phyloP scores from a whole-genome alignment of 495 filamentous ascomycete species.

The Clohesyomyces aquaticus region DNA sequence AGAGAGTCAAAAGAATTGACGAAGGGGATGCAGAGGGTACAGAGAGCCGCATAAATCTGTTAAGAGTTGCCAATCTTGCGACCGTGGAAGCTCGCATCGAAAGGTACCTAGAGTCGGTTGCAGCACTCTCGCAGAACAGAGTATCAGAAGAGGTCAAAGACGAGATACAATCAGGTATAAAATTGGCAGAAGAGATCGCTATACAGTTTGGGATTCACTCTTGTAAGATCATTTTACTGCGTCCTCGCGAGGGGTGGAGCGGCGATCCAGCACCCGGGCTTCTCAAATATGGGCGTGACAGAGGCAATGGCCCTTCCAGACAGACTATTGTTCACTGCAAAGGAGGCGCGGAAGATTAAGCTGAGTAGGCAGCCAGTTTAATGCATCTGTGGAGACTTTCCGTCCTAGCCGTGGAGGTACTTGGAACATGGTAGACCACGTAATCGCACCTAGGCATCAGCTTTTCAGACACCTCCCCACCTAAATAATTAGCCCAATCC shows the following conservation, averaged over 20 bases:
- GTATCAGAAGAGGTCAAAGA: neutral
- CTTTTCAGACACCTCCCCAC: too few relatives aligned
- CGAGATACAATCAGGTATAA: neutral
- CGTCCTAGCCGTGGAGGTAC: too few relatives aligned
- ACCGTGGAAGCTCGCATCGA: neutral
- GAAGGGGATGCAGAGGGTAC: neutral
- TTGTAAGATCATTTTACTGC: neutral
- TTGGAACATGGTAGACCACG: too few relatives aligned
- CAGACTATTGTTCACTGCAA: conserved; percentile 7
- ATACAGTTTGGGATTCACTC: conserved; percentile 14
- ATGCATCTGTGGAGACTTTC: too few relatives aligned
- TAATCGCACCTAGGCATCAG: too few relatives aligned
- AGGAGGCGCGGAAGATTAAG: neutral
- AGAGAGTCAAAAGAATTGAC: neutral
- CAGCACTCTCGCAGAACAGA: neutral
- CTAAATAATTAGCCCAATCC: too few relatives aligned
- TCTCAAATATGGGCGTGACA: conserved; percentile 1
- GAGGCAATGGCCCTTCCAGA: neutral
- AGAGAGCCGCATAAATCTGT: neutral
- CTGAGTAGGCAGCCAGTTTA: too few relatives aligned
- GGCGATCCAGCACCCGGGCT: conserved; percentile 6
- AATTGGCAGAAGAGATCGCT: conserved; percentile 6
- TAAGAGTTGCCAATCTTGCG: neutral
- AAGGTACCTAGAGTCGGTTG: neutral
- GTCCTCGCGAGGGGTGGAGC: neutral